Conservation (phyloP, 768 basidiomycete species). For the Tylopilus rubrobrunneus region DNA sequence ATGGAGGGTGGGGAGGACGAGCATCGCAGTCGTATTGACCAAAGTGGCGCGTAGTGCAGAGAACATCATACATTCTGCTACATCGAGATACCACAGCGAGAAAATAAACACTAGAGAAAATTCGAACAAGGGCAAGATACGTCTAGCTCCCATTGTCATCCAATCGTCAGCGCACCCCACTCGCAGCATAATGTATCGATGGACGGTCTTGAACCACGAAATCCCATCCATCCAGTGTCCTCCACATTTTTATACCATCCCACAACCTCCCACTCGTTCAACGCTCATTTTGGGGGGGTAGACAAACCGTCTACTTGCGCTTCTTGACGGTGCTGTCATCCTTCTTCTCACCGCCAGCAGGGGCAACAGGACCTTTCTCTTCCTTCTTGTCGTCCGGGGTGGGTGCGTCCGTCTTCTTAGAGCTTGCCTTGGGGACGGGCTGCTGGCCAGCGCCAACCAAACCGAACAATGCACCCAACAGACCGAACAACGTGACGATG, state of each 20-base stretch:
- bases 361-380: slow-evolving; percentile 61
- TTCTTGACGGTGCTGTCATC: slow-evolving; percentile 69
- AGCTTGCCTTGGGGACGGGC: slow-evolving; percentile 59
- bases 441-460: slow-evolving; percentile 72
- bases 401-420: slow-evolving; percentile 74
- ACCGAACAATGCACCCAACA: slow-evolving; percentile 78
- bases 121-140: not conserved
- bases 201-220: not conserved
- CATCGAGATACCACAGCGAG: slow-evolving; percentile 2
- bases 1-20: slow-evolving; percentile 66
- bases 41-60: slow-evolving; percentile 7
- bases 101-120: slow-evolving; percentile 6
- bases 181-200: slow-evolving; percentile 10
- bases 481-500: slow-evolving; percentile 75
- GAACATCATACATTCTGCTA: slow-evolving; percentile 29
- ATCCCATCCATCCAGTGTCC: slow-evolving; percentile 8
- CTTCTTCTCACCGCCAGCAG: slow-evolving; percentile 73
- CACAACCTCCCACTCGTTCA: not conserved
- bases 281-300: slow-evolving; percentile 8
- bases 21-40: slow-evolving; percentile 40
- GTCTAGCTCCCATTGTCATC: slow-evolving; percentile 1
- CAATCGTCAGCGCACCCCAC: slow-evolving; percentile 5
- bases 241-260: slow-evolving; percentile 1
- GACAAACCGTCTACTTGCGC: slow-evolving; percentile 48
- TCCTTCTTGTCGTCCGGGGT: slow-evolving; percentile 65